A percentile compares a stretch with the other conserved stretches of the same genome.
phyloP scores from a whole-genome alignment of 2,329 filamentous ascomycete species.

The Aureobasidium sp. region DNA sequence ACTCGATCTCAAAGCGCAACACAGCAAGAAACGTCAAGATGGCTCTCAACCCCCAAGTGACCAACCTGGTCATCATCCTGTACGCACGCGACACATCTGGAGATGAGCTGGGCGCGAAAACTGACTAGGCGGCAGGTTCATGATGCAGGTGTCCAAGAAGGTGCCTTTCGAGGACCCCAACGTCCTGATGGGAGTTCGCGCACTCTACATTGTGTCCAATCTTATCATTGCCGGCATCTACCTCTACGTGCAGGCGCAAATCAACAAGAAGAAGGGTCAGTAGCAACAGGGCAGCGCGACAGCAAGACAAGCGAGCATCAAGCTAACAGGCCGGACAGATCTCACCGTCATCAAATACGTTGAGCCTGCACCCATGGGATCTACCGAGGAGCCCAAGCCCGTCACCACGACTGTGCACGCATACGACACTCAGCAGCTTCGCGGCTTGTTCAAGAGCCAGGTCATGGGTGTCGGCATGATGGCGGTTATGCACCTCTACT shows the following conservation, averaged over 20 bases:
- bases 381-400: slow-evolving; percentile 87
- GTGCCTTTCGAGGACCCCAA: slow-evolving; percentile 88
- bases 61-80: slow-evolving; percentile 89
- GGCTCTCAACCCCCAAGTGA: slow-evolving; percentile 29
- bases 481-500: slow-evolving; percentile 96
- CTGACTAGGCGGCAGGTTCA: slow-evolving; percentile 44
- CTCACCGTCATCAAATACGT: slow-evolving; percentile 98
- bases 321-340: slow-evolving; percentile 48
- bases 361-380: slow-evolving; percentile 89
- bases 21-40: slow-evolving; percentile 11
- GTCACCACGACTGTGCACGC: slow-evolving; percentile 94
- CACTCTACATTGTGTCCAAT: slow-evolving; percentile 63
- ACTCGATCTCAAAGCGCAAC: slow-evolving; percentile 8
- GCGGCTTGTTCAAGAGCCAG: slow-evolving; percentile 78
- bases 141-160: slow-evolving; percentile 98
- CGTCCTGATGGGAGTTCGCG: slow-evolving; percentile 58
- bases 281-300: not conserved
- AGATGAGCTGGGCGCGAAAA: not conserved
- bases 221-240: slow-evolving; percentile 79
- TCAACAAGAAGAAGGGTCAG: slow-evolving; percentile 95
- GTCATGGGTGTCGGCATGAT: slow-evolving; percentile 98
- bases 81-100: slow-evolving; percentile 18
- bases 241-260: slow-evolving; percentile 73
- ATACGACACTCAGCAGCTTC: slow-evolving; percentile 85
- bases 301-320: not conserved